phyloP scores from a whole-genome alignment of 139 green algal genomes.

The Spirogloea muscicola region DNA sequence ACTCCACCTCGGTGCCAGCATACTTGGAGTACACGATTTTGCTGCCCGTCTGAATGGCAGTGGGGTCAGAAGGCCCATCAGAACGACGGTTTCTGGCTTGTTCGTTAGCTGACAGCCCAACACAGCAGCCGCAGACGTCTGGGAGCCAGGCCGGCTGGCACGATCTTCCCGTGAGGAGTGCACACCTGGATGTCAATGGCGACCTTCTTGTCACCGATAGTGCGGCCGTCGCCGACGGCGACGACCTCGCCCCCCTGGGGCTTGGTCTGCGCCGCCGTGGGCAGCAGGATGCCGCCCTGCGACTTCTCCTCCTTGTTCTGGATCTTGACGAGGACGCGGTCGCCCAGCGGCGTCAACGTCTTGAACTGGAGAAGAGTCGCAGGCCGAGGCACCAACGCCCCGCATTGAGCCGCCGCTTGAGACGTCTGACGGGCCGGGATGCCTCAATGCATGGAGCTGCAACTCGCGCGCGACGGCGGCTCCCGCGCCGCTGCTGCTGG shows the following conservation, averaged over 20 bases:
- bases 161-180: no score
- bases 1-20: conserved; percentile 83
- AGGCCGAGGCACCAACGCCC: no score
- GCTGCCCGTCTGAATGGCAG: conserved; percentile 70
- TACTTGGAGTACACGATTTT: conserved; percentile 93
- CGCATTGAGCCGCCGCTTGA: no score
- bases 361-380: conserved; percentile 74
- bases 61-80: no score
- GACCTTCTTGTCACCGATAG: conserved; percentile 38
- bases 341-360: conserved; percentile 76
- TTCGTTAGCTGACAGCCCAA: no score
- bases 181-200: conserved; percentile 34
- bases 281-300: conserved; percentile 83
- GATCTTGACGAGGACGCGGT: conserved; percentile 85
- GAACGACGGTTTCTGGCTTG: no score
- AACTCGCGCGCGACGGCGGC: no score
- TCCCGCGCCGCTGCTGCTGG: no score
- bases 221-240: conserved; percentile 34
- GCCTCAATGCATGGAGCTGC: no score
- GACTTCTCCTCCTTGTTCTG: conserved; percentile 74
- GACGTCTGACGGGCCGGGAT: no score
- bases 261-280: conserved; percentile 67
- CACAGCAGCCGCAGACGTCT: no score
- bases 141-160: no score
- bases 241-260: conserved; percentile 70